phyloP scores from a whole-genome alignment of 768 basidiomycete species.

The Pisolithus orientalis region DNA sequence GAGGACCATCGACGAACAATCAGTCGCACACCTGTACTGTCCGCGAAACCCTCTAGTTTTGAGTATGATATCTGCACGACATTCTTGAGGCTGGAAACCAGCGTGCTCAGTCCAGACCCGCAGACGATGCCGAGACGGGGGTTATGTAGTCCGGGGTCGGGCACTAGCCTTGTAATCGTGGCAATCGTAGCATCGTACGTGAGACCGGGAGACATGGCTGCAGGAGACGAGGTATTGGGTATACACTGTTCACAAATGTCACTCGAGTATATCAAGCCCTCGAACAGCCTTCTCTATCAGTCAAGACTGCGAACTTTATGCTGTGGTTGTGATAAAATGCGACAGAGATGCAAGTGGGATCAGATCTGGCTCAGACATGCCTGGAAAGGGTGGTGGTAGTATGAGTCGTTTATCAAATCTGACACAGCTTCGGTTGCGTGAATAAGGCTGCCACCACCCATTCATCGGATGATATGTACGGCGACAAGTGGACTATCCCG shows the following conservation, averaged over 20 bases:
- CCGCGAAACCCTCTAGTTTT: slow-evolving; percentile 64
- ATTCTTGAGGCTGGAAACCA: slow-evolving; percentile 56
- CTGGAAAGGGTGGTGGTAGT: too few species aligned
- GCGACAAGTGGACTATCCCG: too few species aligned
- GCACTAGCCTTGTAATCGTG: slow-evolving; percentile 8
- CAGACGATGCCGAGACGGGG: slow-evolving; percentile 82
- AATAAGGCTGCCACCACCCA: background rate
- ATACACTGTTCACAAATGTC: too few species aligned
- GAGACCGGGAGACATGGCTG: background rate
- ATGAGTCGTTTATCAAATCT: background rate
- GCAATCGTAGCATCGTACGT: background rate
- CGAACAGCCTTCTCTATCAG: too few species aligned
- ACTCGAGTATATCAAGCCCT: too few species aligned
- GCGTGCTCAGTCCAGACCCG: slow-evolving; percentile 77
- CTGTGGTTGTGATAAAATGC: too few species aligned
- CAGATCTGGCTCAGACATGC: too few species aligned
- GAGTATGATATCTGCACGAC: slow-evolving; percentile 58
- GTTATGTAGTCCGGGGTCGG: slow-evolving; percentile 30
- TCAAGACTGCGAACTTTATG: too few species aligned
- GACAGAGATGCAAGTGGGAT: too few species aligned
- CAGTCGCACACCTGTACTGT: slow-evolving; percentile 58
- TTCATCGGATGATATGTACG: too few species aligned
- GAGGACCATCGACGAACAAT: background rate
- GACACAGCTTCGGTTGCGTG: background rate
- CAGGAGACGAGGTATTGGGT: background rate